These are phyloP conservation scores for Cryphonectria naterciae DNA, from an alignment of 2,329 filamentous ascomycete species.

Conservation along the genomic window DNA sequence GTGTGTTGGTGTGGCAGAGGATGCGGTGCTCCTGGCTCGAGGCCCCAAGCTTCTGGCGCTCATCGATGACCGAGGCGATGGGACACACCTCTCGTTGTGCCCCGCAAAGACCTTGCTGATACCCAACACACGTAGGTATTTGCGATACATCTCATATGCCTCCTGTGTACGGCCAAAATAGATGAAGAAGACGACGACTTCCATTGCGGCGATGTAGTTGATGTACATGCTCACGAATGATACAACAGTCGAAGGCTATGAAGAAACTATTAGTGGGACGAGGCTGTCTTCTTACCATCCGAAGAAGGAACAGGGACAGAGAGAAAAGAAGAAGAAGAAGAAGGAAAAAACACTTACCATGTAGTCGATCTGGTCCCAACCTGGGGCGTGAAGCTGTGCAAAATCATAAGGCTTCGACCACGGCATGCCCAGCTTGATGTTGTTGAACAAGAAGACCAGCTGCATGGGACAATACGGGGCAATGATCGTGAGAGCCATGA, in stretches of 20 bases:
- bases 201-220: slow-evolving; percentile 53
- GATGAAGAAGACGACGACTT: slow-evolving; percentile 52
- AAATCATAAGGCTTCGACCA: slow-evolving; percentile 47
- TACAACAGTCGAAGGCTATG: slow-evolving; percentile 43
- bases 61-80: slow-evolving; percentile 31
- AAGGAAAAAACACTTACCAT: slow-evolving; percentile 27
- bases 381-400: slow-evolving; percentile 45
- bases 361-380: slow-evolving; percentile 54
- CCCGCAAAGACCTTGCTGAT: slow-evolving; percentile 49
- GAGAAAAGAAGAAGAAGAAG: too few relatives aligned
- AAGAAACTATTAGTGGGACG: neutral
- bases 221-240: slow-evolving; percentile 48
- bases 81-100: slow-evolving; percentile 39
- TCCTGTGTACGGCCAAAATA: slow-evolving; percentile 63
- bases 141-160: slow-evolving; percentile 54
- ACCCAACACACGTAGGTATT: slow-evolving; percentile 44
- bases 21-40: slow-evolving; percentile 9
- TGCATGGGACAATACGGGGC: slow-evolving; percentile 55
- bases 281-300: neutral
- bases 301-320: too few relatives aligned
- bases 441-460: slow-evolving; percentile 45
- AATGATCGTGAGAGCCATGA: slow-evolving; percentile 58
- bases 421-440: slow-evolving; percentile 41
- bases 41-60: slow-evolving; percentile 20
- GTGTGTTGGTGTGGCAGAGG: slow-evolving; percentile 1